Evolutionary conservation across 2,329 filamentous ascomycete genomes (phyloP).

Genomic region (Plectosphaerella plurivora): DNA sequence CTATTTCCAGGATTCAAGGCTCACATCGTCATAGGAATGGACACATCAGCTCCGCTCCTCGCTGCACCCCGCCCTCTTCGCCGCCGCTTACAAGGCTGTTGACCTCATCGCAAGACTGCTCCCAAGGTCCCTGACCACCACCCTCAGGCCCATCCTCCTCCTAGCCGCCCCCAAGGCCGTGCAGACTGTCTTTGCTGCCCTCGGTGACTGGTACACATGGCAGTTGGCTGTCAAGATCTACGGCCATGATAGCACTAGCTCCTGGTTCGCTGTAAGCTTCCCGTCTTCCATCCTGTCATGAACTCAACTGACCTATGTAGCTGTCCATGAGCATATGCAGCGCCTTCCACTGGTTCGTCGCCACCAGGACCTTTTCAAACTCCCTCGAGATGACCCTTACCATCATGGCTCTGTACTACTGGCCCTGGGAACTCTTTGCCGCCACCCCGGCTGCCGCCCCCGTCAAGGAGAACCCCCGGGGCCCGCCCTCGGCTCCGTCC

Average conservation of each 20-base stretch:
- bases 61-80: conserved; percentile 85
- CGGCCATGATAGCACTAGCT: conserved; percentile 56
- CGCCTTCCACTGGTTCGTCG: conserved; percentile 97
- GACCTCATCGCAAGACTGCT: conserved; percentile 53
- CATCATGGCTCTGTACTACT: conserved; percentile 70
- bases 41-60: conserved; percentile 80
- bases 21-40: conserved; percentile 71
- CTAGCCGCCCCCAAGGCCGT: conserved; percentile 67
- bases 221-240: conserved; percentile 71
- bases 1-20: not conserved
- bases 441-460: conserved; percentile 22
- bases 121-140: conserved; percentile 37
- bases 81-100: conserved; percentile 63
- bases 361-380: conserved; percentile 90
- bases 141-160: conserved; percentile 60
- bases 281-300: not conserved
- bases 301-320: conserved; percentile 32
- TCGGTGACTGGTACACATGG: conserved; percentile 85
- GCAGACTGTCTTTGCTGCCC: conserved; percentile 73
- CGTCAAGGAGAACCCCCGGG: conserved; percentile 34
- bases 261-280: conserved; percentile 65
- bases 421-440: conserved; percentile 75
- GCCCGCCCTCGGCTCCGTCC: conserved; percentile 16
- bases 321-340: conserved; percentile 67
- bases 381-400: conserved; percentile 89